A percentile compares a stretch with the other conserved stretches of the same genome.
phyloP scores from a whole-genome alignment of 2,329 filamentous ascomycete genomes.

The Trichoderma koningiopsis region DNA sequence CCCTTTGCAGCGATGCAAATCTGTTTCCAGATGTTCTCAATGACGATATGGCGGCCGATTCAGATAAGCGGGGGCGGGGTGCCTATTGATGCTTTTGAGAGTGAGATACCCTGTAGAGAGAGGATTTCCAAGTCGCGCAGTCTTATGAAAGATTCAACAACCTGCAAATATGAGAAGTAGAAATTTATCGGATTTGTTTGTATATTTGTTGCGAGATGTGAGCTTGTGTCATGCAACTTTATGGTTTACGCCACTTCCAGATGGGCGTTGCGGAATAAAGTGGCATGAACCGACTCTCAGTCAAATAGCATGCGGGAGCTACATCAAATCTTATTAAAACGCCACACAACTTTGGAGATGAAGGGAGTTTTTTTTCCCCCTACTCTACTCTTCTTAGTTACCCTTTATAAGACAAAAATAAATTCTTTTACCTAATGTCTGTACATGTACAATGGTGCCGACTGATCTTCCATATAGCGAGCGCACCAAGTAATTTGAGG shows the following conservation, averaged over 20 bases:
- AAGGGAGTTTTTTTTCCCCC: too few relatives aligned
- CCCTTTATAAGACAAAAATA: too few relatives aligned
- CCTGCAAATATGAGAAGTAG: not conserved
- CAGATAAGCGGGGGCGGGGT: conserved; percentile 14
- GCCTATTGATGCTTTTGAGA: not conserved
- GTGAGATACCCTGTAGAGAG: conserved; percentile 9
- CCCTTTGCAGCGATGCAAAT: not conserved
- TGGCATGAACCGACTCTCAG: not conserved
- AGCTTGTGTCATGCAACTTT: not conserved
- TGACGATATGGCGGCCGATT: not conserved
- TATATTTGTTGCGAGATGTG: not conserved
- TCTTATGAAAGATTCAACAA: not conserved
- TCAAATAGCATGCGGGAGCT: not conserved
- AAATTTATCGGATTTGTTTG: not conserved
- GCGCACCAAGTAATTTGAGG: too few relatives aligned
- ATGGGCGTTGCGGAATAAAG: not conserved
- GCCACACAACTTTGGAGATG: not conserved
- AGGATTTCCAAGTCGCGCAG: not conserved
- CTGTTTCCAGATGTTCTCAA: not conserved
- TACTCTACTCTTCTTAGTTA: too few relatives aligned
- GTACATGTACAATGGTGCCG: too few relatives aligned
- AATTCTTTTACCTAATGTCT: too few relatives aligned
- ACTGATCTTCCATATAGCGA: too few relatives aligned
- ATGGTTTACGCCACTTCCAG: not conserved
- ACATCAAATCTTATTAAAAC: not conserved